These are phyloP conservation scores for Metschnikowia cubensis DNA, from an alignment of 805 yeast species.

Conservation along the genomic window DNA sequence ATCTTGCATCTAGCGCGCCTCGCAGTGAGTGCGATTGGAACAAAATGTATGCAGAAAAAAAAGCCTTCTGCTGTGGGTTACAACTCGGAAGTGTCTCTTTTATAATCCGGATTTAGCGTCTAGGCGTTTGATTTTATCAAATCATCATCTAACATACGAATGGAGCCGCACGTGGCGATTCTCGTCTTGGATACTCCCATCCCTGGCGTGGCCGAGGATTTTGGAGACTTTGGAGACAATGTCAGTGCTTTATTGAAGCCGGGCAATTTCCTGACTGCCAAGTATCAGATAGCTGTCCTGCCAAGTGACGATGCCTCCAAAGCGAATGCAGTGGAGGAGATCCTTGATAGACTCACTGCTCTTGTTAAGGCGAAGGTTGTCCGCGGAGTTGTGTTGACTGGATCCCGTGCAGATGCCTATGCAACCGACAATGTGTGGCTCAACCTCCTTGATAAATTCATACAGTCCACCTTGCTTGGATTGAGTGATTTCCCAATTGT, in stretches of 20 bases:
- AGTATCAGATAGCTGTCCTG: slow-evolving; percentile 35
- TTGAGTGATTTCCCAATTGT: slow-evolving; percentile 43
- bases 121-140: slow-evolving; percentile 1
- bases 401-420: slow-evolving; percentile 49
- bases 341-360: slow-evolving; percentile 18
- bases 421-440: slow-evolving; percentile 41
- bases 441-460: slow-evolving; percentile 32
- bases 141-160: background rate
- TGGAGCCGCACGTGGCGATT: slow-evolving; percentile 34
- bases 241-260: slow-evolving; percentile 29
- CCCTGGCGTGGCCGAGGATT: slow-evolving; percentile 24
- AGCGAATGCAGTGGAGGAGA: slow-evolving; percentile 7
- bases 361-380: slow-evolving; percentile 26
- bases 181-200: slow-evolving; percentile 39
- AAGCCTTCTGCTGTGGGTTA: background rate
- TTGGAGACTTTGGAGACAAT: slow-evolving; percentile 54
- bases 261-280: slow-evolving; percentile 21
- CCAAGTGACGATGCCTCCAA: slow-evolving; percentile 9
- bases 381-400: slow-evolving; percentile 48
- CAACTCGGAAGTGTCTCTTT: background rate
- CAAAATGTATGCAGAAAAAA: slow-evolving; percentile 2
- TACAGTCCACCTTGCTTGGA: slow-evolving; percentile 17
- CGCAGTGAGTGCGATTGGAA: background rate
- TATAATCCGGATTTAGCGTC: background rate
- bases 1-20: slow-evolving; percentile 4